Evolutionary conservation across 2,329 filamentous ascomycete genomes (phyloP).

Genomic region (Xylariaceae sp.): DNA sequence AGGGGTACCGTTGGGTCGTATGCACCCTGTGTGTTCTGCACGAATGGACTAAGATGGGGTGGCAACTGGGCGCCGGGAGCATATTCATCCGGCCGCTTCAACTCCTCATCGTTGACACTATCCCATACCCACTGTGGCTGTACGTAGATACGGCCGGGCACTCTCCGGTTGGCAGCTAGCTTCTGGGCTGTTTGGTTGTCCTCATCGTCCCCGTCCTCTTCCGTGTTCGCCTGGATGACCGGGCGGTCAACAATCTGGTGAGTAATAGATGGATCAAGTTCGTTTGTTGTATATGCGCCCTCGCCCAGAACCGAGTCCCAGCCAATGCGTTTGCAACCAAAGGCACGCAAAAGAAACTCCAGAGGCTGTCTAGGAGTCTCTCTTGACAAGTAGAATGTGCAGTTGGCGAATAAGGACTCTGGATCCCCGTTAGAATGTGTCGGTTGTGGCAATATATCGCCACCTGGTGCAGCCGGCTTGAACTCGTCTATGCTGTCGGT

Average conservation of each 20-base stretch:
- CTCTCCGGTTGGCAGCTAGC: constrained; percentile 59
- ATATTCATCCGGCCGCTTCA: constrained; percentile 82
- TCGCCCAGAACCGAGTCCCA: constrained; percentile 91
- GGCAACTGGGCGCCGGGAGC: constrained; percentile 84
- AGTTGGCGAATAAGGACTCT: constrained; percentile 75
- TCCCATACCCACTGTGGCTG: constrained; percentile 99
- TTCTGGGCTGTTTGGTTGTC: constrained; percentile 59
- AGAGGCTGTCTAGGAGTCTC: constrained; percentile 87
- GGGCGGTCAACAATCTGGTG: constrained; percentile 95
- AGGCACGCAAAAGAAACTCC: constrained; percentile 88
- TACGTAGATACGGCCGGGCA: constrained; percentile 87
- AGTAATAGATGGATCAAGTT: constrained; percentile 82
- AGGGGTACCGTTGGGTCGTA: constrained; percentile 88
- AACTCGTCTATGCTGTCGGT: constrained; percentile 82
- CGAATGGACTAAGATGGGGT: constrained; percentile 93
- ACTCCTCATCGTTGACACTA: constrained; percentile 83
- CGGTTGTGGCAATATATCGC: constrained; percentile 82
- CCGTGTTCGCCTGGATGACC: constrained; percentile 55
- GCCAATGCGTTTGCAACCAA: constrained; percentile 91
- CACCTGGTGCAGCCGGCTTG: constrained; percentile 74
- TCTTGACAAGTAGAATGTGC: constrained; percentile 87
- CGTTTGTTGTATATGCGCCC: constrained; percentile 86
- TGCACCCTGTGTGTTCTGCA: constrained; percentile 76
- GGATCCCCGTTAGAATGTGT: constrained; percentile 59
- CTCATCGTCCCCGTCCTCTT: constrained; percentile 44